Evolutionary conservation across 2,329 filamentous ascomycete species (phyloP), one percentile per base, ranked within the genome.

Genomic region (Fonsecaea pedrosoi): DNA sequence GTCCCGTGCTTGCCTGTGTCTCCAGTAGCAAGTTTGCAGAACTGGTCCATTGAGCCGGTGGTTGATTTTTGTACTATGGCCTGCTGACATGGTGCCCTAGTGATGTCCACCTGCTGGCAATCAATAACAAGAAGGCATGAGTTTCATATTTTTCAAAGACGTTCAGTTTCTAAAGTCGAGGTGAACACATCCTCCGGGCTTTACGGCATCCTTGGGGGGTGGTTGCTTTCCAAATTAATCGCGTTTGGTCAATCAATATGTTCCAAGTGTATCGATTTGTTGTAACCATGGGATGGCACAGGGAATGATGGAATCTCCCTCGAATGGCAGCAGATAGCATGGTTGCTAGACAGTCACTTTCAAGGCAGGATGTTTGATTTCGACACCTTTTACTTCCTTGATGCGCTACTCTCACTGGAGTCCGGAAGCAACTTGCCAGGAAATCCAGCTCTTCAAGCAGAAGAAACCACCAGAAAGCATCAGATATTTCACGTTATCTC

Each of bases 81-180:
- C 6, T 60, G 70, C 54, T 70, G 9, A 60, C 18, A 32, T 48
- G 37, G 53, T 10, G 18, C 55, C 45, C 62, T 73, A 91, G 89
- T 78, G 88, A 91, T 72, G 88, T 92, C 71, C 82, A 90, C 78
- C 86, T 92, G 72, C 87, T 90, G 80, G 83, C 80, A 58, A 86
- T 91, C 81, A 84, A 86, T 77, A 77, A 77, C 62, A 69, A 66
- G 60, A 62, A 18, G 48, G 56, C 61, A 64, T 71, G 50, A 70
- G 10, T 15, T 62, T 25, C 25, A 25, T 25, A 12, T 7, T 42
- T 40, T 34, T 30, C 15, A 6, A 30, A 2, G 40, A 32, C 34
- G n/a, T 3, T 1, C 25, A 15, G 34, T 42, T 13, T 34, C n/a
- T 25, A 42, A 12, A 15, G n/a, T 60, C 45, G 7, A 45, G 57